These are phyloP conservation scores for Phlyctochytrium arcticum DNA, from an alignment of 192 early-diverging fungal genomes.

Conservation along the genomic window DNA sequence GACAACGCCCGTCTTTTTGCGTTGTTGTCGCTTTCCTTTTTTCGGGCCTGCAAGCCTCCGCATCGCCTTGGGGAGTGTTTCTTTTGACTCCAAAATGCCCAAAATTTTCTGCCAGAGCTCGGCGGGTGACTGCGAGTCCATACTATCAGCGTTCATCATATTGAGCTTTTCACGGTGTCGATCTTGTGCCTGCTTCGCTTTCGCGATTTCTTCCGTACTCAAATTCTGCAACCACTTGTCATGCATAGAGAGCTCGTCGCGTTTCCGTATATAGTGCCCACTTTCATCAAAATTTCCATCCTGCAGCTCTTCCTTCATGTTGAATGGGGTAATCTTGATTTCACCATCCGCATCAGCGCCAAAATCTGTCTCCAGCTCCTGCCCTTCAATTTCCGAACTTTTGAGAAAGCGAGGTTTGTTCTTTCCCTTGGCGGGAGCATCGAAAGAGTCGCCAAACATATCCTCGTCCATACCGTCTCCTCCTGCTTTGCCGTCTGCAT, in stretches of 20 bases:
- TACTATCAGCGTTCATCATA: too few relatives aligned
- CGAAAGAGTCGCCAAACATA: conserved; percentile 35
- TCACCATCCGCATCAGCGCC: conserved; percentile 24
- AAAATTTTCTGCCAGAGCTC: too few relatives aligned
- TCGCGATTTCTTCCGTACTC: conserved; percentile 43
- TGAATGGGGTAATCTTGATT: conserved; percentile 49
- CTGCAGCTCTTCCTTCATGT: conserved; percentile 56
- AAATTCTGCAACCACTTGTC: conserved; percentile 55
- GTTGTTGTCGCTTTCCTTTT: too few relatives aligned
- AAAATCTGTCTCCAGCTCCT: conserved; percentile 16
- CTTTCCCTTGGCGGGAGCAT: conserved; percentile 5
- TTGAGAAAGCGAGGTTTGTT: background rate
- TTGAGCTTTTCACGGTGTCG: too few relatives aligned
- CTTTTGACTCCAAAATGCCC: too few relatives aligned
- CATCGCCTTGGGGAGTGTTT: too few relatives aligned
- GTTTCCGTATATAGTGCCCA: conserved; percentile 47
- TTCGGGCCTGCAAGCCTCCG: too few relatives aligned
- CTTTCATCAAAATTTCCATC: conserved; percentile 53
- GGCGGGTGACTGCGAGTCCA: too few relatives aligned
- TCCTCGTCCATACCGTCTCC: conserved; percentile 28
- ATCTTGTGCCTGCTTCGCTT: conserved; percentile 14
- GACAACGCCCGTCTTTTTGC: too few relatives aligned
- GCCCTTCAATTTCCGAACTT: conserved; percentile 22
- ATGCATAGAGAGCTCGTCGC: conserved; percentile 49
- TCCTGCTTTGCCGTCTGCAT: conserved; percentile 5